Evolutionary conservation across 176 grass and related monocot species (phyloP).

Genomic region (Tillandsia leiboldiana): DNA sequence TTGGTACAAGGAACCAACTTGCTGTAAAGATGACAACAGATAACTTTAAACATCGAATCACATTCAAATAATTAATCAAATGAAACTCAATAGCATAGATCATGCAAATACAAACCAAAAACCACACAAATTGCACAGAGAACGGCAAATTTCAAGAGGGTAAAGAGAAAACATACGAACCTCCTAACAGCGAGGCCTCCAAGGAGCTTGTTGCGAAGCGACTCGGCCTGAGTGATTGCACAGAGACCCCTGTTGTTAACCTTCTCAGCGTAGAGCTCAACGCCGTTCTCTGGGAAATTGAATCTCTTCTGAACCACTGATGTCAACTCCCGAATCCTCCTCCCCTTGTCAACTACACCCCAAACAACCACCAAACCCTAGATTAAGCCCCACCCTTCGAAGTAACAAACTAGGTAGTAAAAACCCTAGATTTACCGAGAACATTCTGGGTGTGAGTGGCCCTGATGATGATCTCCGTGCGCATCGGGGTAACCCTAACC

Average conservation of each 20-base stretch:
- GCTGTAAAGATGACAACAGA: slow-evolving; percentile 60
- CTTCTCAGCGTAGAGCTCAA: slow-evolving; percentile 23
- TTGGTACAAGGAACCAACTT: slow-evolving; percentile 30
- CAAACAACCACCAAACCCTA: slow-evolving; percentile 1
- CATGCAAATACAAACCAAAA: neutral
- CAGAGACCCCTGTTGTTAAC: slow-evolving; percentile 20
- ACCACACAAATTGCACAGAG: neutral
- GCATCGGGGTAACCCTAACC: slow-evolving; percentile 22
- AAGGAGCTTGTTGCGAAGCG: slow-evolving; percentile 12
- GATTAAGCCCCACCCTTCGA: neutral
- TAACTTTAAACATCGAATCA: neutral
- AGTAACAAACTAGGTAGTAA: too few species aligned
- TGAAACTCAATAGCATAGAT: neutral
- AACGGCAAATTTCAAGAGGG: neutral
- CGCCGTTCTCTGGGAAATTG: slow-evolving; percentile 15
- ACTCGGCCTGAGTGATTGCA: slow-evolving; percentile 4
- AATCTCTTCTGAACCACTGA: slow-evolving; percentile 26
- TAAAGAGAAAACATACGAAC: neutral
- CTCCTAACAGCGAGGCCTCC: slow-evolving; percentile 14
- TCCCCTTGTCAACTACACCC: slow-evolving; percentile 20
- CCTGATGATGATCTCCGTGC: slow-evolving; percentile 23
- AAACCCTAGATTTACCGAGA: neutral
- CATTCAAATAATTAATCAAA: neutral
- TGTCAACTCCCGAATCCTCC: slow-evolving; percentile 21
- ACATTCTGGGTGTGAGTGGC: slow-evolving; percentile 21